phyloP scores from a whole-genome alignment of 257 asterid species.

The Primulina eburnea region DNA sequence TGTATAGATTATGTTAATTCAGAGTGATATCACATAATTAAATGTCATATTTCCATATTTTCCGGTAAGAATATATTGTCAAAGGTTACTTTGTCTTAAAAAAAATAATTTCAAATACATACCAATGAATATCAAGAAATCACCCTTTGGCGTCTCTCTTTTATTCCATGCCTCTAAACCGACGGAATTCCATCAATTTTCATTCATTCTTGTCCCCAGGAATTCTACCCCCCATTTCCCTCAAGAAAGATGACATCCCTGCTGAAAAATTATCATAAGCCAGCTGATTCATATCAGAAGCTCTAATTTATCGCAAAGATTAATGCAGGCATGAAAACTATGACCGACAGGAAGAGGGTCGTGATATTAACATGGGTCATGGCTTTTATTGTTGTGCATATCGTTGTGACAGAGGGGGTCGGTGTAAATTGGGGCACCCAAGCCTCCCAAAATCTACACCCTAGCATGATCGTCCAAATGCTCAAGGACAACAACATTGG shows the following conservation, averaged over 20 bases:
- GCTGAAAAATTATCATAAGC: background rate
- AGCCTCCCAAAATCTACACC: conserved; percentile 50
- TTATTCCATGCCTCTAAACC: conserved; percentile 14
- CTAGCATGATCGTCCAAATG: conserved; percentile 42
- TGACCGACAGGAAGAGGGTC: background rate
- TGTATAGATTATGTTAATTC: too few species aligned
- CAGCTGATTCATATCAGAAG: background rate
- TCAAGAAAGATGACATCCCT: background rate
- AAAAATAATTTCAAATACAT: too few species aligned
- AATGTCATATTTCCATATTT: too few species aligned
- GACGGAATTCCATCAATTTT: conserved; percentile 22
- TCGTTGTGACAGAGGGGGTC: conserved; percentile 31
- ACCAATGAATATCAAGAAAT: background rate
- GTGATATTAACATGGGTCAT: conserved; percentile 15
- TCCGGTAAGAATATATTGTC: too few species aligned
- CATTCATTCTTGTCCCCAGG: background rate
- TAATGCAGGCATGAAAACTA: background rate
- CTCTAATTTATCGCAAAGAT: background rate
- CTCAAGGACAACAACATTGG: conserved; percentile 59
- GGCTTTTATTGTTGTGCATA: background rate
- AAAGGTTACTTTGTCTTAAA: too few species aligned
- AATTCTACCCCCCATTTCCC: background rate
- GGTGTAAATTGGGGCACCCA: conserved; percentile 90
- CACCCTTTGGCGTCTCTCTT: background rate
- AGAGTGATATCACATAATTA: too few species aligned